These are phyloP conservation scores for Inonotus obliquus DNA, from an alignment of 1,284 basidiomycete genomes.

Conservation along the genomic window DNA sequence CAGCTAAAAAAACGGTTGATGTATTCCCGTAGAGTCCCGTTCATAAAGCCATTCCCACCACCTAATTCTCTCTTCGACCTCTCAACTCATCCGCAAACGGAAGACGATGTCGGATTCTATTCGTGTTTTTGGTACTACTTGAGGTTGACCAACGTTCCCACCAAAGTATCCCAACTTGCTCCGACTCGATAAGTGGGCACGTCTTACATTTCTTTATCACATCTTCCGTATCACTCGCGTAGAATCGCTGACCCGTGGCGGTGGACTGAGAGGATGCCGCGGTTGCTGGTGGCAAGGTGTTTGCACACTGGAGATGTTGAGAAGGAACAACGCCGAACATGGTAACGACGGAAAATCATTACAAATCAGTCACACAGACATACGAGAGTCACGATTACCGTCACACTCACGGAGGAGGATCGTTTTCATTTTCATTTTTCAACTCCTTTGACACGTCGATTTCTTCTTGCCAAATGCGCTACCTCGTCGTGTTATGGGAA, in stretches of 20 bases:
- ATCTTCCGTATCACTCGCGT: too few relatives aligned
- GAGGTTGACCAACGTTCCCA: neutral
- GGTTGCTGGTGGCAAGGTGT: neutral
- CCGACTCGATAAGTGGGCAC: conserved; percentile 10
- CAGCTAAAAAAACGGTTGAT: too few relatives aligned
- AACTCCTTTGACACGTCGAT: too few relatives aligned
- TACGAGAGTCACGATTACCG: neutral
- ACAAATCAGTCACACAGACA: neutral
- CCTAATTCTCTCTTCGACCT: too few relatives aligned
- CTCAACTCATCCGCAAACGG: too few relatives aligned
- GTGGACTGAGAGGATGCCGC: conserved; percentile 5
- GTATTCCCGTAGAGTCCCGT: too few relatives aligned
- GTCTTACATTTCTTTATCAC: neutral
- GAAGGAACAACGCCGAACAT: conserved; percentile 9
- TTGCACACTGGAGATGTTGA: conserved; percentile 14
- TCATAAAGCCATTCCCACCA: too few relatives aligned
- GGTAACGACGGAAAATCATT: too few relatives aligned
- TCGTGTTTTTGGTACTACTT: neutral
- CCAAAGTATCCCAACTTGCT: conserved; percentile 2
- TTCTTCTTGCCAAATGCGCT: too few relatives aligned
- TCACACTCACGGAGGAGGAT: too few relatives aligned
- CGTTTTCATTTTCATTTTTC: too few relatives aligned
- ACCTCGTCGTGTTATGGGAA: too few relatives aligned
- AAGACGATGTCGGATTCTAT: conserved; percentile 4
- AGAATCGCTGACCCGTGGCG: conserved; percentile 6